These are phyloP conservation scores for Ustanciosporium gigantosporum DNA, from an alignment of 1,284 basidiomycete species.

Conservation along the genomic window DNA sequence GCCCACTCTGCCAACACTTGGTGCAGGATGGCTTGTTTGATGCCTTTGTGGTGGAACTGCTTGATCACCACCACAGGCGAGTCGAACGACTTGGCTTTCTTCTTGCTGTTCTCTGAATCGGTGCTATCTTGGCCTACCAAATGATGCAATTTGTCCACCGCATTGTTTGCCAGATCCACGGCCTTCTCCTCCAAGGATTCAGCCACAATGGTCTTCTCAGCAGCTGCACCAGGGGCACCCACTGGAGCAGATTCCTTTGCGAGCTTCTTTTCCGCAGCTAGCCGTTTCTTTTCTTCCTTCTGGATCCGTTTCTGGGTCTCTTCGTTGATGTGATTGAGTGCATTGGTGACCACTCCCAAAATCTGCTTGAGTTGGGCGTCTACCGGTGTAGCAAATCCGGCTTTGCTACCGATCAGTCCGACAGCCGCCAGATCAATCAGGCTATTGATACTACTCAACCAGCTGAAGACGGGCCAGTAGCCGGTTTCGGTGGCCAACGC, in stretches of 20 bases:
- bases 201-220: slow-evolving; percentile 2
- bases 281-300: slow-evolving; percentile 35
- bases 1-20: slow-evolving; percentile 82
- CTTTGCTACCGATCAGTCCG: slow-evolving; percentile 93
- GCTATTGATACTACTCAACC: slow-evolving; percentile 80
- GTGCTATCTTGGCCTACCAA: slow-evolving; percentile 1
- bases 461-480: slow-evolving; percentile 69
- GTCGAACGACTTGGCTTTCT: slow-evolving; percentile 23
- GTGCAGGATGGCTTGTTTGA: slow-evolving; percentile 73
- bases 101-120: background rate
- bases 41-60: slow-evolving; percentile 54
- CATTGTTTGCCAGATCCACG: slow-evolving; percentile 12
- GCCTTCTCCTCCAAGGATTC: slow-evolving; percentile 26
- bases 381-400: slow-evolving; percentile 81
- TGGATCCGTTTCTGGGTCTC: slow-evolving; percentile 45
- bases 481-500: slow-evolving; percentile 79
- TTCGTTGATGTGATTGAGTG: slow-evolving; percentile 70
- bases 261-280: slow-evolving; percentile 30
- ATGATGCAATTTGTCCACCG: slow-evolving; percentile 12
- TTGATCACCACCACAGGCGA: slow-evolving; percentile 50
- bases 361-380: slow-evolving; percentile 81
- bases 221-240: background rate
- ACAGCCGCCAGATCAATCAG: slow-evolving; percentile 90
- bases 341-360: slow-evolving; percentile 76
- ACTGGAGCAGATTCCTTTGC: slow-evolving; percentile 3